Base-by-base conservation (phyloP, 1,284 basidiomycete species). In the Ganoderma sp. region DNA sequence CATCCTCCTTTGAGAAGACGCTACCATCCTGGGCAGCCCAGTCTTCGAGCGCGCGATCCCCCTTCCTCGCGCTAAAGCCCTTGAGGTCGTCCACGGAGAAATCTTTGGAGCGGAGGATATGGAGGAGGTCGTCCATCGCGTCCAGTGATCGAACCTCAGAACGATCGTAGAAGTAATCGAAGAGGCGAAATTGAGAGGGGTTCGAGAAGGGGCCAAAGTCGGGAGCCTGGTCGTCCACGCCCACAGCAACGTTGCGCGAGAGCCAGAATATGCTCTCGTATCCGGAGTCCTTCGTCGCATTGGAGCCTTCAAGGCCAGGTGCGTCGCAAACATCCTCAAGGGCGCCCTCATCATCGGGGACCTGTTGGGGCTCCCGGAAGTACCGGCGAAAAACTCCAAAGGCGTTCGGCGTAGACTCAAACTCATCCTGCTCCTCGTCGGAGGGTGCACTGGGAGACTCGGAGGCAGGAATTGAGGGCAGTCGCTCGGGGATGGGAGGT, bases 141-240 rank as follows among this genome's bases (percentile, higher is more conserved):
- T 34, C 32, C 2, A 19, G 54, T 2, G 54, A 57, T 0, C 28
- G 25, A 7, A 37, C 32, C 17, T 57, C 54, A 1, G 54, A 17
- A 6, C 54, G 54, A 17, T 37, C 54, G 5, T 57, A 57, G 54
- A 57, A 57, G 19, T 57, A n/a, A 32, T 57, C 54, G 54, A 34
- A 32, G 6, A 57, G 5, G 0, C 54, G 54, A 17, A 57, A 57
- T 2, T 57, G 54, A 0, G 54, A 57, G 1, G 54, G 15, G 17
- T 57, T 57, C 15, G 25, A 15, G 17, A 57, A 57, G 0, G 54
- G 54, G 14, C 54, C 32, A 3, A 37, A 57, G 3, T 34, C 17
- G 32, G 54, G 32, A 3, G 5, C 14, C 1, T 14, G 5, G 9
- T 10, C 12, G 3, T 34, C 32, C 0, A 57, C 54, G 9, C 22